Base-by-base conservation (phyloP, 2,329 filamentous ascomycete genomes). In the Hymenoscyphus occultus region DNA sequence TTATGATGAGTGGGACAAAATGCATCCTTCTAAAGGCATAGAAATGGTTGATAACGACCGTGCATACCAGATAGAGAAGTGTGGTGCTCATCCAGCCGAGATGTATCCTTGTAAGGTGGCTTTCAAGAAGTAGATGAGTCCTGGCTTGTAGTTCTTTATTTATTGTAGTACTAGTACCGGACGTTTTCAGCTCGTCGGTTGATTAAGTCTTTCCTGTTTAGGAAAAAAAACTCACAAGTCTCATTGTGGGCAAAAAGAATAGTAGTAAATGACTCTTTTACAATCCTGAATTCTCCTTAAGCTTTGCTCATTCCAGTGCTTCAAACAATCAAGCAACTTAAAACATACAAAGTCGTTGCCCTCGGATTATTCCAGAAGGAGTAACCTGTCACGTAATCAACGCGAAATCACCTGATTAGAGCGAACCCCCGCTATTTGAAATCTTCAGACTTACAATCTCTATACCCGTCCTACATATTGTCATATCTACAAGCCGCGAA, bases 91-190 rank as follows among this genome's bases (percentile, higher is more conserved):
- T 62, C 64, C 67, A 13, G 64, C 61, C 19, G 67, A 71, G 64
- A 61, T 62, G 3, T 68, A 68, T 64, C 69, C 68, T 51, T 67
- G 64, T 82, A 56, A 74, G 86, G 39, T 81, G 13, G 35, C 60
- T 39, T 42, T 60, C 13, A 40, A 39, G 2, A 60, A 31, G 9
- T 57, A 57, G 13, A 57, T n/a, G 7, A 32, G 28, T 28, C 2
- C 28, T 28, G 28, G 28, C 28, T 28, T 28, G 28, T 28, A 28
- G 28, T 28, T 51, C 13, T 6, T 51, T 51, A 35, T 35, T 35
- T 35, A 35, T 35, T 35, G 35, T 35, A 35, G 35, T 6, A 7
- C 4, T 35, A 51, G 45, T 35, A 4, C 35, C 6, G 5, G 35
- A 28, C 28, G 28, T 28, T 10, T 35, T 35, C 9, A 7, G 35